Evolutionary conservation across 441 rosid genomes (phyloP).

Genomic region (Manihot esculenta): DNA sequence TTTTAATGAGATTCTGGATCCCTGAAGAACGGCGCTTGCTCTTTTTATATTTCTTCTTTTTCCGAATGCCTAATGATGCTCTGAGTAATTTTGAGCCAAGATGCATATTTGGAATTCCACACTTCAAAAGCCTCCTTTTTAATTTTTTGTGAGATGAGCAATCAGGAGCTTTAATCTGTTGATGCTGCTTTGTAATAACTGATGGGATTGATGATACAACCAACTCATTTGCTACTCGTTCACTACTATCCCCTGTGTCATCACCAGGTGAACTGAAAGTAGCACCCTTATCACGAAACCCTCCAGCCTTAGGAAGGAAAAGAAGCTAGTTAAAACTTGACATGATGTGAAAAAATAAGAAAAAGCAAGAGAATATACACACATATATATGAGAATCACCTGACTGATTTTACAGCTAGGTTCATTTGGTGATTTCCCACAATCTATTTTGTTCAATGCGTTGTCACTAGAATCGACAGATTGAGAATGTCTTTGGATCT

Average conservation of each 20-base stretch:
- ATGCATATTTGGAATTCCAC: constrained; percentile 27
- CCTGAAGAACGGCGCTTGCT: constrained; percentile 27
- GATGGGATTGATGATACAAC: constrained; percentile 19
- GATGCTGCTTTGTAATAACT: constrained; percentile 17
- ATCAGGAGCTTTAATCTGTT: constrained; percentile 22
- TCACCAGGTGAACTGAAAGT: constrained; percentile 21
- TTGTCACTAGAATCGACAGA: constrained; percentile 21
- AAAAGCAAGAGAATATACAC: no score
- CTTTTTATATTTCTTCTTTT: constrained; percentile 54
- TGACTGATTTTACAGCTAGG: constrained; percentile 25
- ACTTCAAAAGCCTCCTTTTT: constrained; percentile 45
- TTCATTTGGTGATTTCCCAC: constrained; percentile 16
- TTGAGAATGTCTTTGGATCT: constrained; percentile 12
- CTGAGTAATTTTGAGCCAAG: constrained; percentile 50
- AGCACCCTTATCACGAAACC: constrained; percentile 12
- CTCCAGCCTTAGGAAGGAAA: constrained; percentile 34
- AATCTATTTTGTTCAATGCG: constrained; percentile 5
- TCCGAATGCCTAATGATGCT: constrained; percentile 38
- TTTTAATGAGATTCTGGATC: constrained; percentile 31
- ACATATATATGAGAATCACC: no score
- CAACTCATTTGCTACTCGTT: constrained; percentile 20
- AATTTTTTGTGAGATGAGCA: constrained; percentile 22
- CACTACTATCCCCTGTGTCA: constrained; percentile 25
- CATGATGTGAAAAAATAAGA: neutral
- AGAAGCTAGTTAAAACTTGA: constrained; percentile 27